phyloP scores from a whole-genome alignment of 345 rosid species.

The Draba incana region DNA sequence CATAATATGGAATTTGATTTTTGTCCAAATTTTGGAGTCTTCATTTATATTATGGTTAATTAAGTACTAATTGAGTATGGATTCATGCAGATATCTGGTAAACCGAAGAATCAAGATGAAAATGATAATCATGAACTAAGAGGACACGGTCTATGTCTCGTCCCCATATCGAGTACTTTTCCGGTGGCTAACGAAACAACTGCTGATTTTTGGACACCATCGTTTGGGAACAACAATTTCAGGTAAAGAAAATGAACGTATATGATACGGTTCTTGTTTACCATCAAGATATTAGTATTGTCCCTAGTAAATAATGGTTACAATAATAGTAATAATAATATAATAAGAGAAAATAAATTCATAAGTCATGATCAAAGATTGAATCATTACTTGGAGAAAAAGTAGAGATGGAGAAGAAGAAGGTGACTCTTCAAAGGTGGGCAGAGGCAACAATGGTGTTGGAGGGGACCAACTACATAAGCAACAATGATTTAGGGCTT shows the following conservation, averaged over 20 bases:
- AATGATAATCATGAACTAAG: constrained; percentile 60
- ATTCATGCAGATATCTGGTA: constrained; percentile 29
- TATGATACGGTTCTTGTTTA: constrained; percentile 27
- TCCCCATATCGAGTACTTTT: constrained; percentile 76
- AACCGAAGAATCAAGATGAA: constrained; percentile 42
- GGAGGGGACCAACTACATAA: constrained; percentile 44
- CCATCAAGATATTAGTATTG: constrained; percentile 5
- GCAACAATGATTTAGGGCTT: constrained; percentile 40
- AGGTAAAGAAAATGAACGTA: constrained; percentile 35
- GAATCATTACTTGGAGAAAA: constrained; percentile 44
- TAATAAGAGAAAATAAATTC: constrained; percentile 4
- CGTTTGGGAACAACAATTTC: constrained; percentile 66
- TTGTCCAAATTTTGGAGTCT: background rate
- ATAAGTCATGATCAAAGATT: constrained; percentile 40
- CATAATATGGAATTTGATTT: constrained; percentile 1
- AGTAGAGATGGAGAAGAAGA: constrained; percentile 34
- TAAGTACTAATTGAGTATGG: constrained; percentile 9
- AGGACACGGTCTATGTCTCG: constrained; percentile 82
- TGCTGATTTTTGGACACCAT: constrained; percentile 88
- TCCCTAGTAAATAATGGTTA: background rate
- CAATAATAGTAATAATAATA: background rate
- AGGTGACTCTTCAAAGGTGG: constrained; percentile 47
- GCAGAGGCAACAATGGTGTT: constrained; percentile 41
- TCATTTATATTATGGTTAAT: constrained; percentile 4
- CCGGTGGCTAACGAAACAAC: constrained; percentile 80